Evolutionary conservation across 164 flowering plant genomes (phyloP), one percentile per base, ranked within the genome.

Genomic region (Nelumbo lutea): DNA sequence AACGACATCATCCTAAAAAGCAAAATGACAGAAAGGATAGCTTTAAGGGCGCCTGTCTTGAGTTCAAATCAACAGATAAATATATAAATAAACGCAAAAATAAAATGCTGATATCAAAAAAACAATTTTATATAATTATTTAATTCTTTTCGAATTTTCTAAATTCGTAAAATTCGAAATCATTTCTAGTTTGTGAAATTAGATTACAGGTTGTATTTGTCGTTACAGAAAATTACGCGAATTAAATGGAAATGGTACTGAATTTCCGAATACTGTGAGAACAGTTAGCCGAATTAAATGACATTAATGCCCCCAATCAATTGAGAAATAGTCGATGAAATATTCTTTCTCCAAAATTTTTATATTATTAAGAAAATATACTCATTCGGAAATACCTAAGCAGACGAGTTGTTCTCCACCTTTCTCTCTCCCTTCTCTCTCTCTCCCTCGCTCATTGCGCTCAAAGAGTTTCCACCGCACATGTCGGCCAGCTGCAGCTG

Each of bases 51-150:
- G 81, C 74, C 72, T 72, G 77, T 67, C 76, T 77, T 77, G 71
- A 80, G 78, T 82, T 84, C 83, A 82, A 80, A 82, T 79, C 80
- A 76, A 79, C 75, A 62, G 66, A 51, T 42, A 67, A 64, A 60
- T 9, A 62, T 56, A 60, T 27, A 64, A 15, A 59, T 57, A 56
- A 8, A 68, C 5, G 14, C 40, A 42, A 42, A 43, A 56, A 44
- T 5, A 38, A 14, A 45, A 44, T n/a, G 9, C 10, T 27, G 38
- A 45, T 3, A 13, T 9, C 27, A 61, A 57, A 65, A 57, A 47
- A 71, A 45, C 6, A 71, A 11, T 50, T 48, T 9, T 14, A 13
- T 40, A 40, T 9, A 2, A n/a, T 15, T 7, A 40, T 57, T 10
- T 27, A 52, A 60, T 45, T 44, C 15, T 45, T 69, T 55, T 58